Base-by-base conservation (phyloP, 192 early-diverging fungal genomes). In the Backusella psychrophila region DNA sequence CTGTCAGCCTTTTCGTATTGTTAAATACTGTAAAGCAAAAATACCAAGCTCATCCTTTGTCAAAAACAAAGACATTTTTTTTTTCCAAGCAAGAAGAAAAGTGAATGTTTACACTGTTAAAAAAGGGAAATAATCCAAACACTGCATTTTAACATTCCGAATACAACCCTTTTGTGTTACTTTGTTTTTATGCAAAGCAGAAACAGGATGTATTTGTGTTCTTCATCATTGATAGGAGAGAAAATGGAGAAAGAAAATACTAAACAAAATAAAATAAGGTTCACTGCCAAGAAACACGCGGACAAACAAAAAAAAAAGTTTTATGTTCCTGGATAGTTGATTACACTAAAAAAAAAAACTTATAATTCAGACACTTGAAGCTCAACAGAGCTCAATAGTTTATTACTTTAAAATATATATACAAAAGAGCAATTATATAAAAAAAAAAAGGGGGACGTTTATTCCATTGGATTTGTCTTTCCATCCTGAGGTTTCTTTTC, bases 391-490 rank as follows among this genome's bases (percentile, higher is more conserved):
- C 8, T 12, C 38, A 39, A 11, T 39, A 39, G 38, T 39, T 39
- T 39, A 39, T 11, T 11, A 38, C 9, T 38, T 38, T 38, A 38
- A 38, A 38, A 38, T 38, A 46, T 56, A 56, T 56, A 56, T 56
- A 56, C 21, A 59, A 59, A 26, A 21, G 7, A 11, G 0, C 23
- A 44, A 44, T 44, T 59, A 59, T 59, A 59, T 59, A 59, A 33
- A 33, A 33, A 33, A 31, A 31, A 31, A 31, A 31, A 31, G 2
- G 3, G 3, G 3, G 33, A 3, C 33, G 33, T 36, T 65, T 44
- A 79, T 44, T 79, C 78, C 74, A 79, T 74, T 42, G 78, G 73
- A 63, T 79, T 79, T 17, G 78, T 79, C 41, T 79, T 79, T 5
- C 78, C 78, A 75, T 79, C 78, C 34, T 79, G 78, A 19, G 78